These are phyloP conservation scores for Suillus weaverae DNA, from an alignment of 768 basidiomycete species.

Conservation along the genomic window DNA sequence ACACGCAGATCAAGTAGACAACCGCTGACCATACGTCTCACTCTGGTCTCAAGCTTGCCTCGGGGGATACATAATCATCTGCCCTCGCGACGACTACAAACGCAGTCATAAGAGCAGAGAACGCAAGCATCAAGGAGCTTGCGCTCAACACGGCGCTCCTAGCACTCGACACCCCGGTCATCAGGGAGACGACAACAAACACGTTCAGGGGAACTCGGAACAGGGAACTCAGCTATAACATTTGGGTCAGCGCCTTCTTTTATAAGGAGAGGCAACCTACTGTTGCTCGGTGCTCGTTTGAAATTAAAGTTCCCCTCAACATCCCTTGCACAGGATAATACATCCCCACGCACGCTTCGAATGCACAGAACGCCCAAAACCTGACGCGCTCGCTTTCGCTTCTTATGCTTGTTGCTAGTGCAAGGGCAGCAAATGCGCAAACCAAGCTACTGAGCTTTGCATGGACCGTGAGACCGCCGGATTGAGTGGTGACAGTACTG, in stretches of 20 bases:
- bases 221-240: slow-evolving; percentile 57
- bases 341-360: slow-evolving; percentile 77
- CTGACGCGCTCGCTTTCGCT: slow-evolving; percentile 47
- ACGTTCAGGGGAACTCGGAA: slow-evolving; percentile 76
- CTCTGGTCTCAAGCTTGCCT: slow-evolving; percentile 20
- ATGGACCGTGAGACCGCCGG: slow-evolving; percentile 48
- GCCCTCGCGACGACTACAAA: slow-evolving; percentile 42
- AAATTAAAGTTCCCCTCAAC: slow-evolving; percentile 62
- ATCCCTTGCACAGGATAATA: slow-evolving; percentile 81
- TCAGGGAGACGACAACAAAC: slow-evolving; percentile 67
- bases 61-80: slow-evolving; percentile 22
- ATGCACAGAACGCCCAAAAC: slow-evolving; percentile 74
- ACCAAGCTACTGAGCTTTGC: slow-evolving; percentile 66
- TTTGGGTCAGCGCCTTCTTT: not conserved
- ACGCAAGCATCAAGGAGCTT: slow-evolving; percentile 54
- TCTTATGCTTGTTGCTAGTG: slow-evolving; percentile 51
- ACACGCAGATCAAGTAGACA: not conserved
- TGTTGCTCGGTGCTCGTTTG: slow-evolving; percentile 74
- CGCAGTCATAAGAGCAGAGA: slow-evolving; percentile 61
- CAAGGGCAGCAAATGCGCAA: slow-evolving; percentile 57
- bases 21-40: slow-evolving; percentile 8
- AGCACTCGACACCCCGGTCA: slow-evolving; percentile 69
- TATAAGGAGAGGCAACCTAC: slow-evolving; percentile 38
- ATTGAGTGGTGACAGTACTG: slow-evolving; percentile 43
- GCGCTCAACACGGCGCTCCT: slow-evolving; percentile 59